Conservation (phyloP, 352 stramenopile genomes). For the Phytophthora crassamura region DNA sequence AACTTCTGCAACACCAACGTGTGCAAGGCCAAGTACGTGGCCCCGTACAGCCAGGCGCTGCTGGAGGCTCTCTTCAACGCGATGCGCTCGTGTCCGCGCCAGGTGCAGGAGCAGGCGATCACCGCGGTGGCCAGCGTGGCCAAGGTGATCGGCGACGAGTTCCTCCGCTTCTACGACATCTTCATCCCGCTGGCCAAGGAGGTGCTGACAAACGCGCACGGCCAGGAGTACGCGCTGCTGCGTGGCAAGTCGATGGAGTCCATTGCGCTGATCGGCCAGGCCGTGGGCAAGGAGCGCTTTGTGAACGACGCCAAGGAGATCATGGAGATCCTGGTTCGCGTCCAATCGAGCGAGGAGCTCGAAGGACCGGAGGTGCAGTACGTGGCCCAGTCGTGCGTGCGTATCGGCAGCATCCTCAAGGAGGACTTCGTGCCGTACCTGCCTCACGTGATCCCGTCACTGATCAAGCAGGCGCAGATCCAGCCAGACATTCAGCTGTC, state of each 20-base stretch:
- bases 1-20: slow-evolving; percentile 90
- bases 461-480: slow-evolving; percentile 86
- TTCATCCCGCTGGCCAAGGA: slow-evolving; percentile 91
- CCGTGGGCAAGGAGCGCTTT: slow-evolving; percentile 88
- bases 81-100: slow-evolving; percentile 74
- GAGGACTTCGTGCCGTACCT: slow-evolving; percentile 89
- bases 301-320: slow-evolving; percentile 80
- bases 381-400: slow-evolving; percentile 86
- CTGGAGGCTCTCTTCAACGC: slow-evolving; percentile 85
- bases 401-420: slow-evolving; percentile 88
- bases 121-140: slow-evolving; percentile 86
- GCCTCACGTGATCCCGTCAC: slow-evolving; percentile 78
- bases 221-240: slow-evolving; percentile 83
- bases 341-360: slow-evolving; percentile 74
- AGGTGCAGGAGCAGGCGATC: slow-evolving; percentile 90
- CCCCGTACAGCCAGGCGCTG: slow-evolving; percentile 66
- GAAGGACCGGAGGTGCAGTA: slow-evolving; percentile 86
- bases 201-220: slow-evolving; percentile 75
- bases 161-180: slow-evolving; percentile 84
- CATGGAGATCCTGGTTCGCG: slow-evolving; percentile 87
- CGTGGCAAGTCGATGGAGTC: slow-evolving; percentile 90
- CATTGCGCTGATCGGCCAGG: slow-evolving; percentile 88
- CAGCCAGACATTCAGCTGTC: slow-evolving; percentile 83
- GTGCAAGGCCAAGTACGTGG: slow-evolving; percentile 83
- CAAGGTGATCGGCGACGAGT: slow-evolving; percentile 84